These are phyloP conservation scores for Eleusine indica DNA, from an alignment of 176 grass and related monocot species.

Conservation along the genomic window DNA sequence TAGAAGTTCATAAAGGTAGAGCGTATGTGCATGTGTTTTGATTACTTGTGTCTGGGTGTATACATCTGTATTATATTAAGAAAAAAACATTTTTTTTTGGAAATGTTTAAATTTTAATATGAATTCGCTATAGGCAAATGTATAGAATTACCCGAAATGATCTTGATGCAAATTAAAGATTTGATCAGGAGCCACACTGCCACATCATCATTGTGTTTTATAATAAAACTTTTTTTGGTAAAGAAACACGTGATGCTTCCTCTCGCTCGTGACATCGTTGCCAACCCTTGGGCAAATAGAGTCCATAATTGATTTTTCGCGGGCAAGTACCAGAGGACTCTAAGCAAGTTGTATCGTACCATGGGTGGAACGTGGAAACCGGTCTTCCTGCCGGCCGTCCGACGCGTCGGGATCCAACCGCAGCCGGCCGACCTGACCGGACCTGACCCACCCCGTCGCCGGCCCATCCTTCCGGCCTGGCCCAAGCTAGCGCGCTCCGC, in stretches of 20 bases:
- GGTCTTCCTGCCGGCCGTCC: constrained; percentile 61
- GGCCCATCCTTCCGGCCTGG: constrained; percentile 56
- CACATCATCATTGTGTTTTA: not conserved
- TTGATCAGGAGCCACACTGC: not conserved
- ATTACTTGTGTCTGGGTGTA: too few relatives aligned
- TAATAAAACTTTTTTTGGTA: not conserved
- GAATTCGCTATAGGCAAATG: not conserved
- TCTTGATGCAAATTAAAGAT: not conserved
- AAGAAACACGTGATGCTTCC: not conserved
- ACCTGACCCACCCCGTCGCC: constrained; percentile 31
- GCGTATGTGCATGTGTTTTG: too few relatives aligned
- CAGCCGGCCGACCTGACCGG: constrained; percentile 37
- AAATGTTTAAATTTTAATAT: not conserved
- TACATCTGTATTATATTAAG: too few relatives aligned
- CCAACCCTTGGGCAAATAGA: not conserved
- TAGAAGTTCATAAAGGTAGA: too few relatives aligned
- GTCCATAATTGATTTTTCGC: constrained; percentile 7
- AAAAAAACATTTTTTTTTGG: not conserved
- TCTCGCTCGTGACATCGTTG: not conserved
- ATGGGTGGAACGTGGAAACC: constrained; percentile 46
- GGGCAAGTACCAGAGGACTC: not conserved
- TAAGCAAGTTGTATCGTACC: not conserved
- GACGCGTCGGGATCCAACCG: constrained; percentile 39
- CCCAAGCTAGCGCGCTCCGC: constrained; percentile 47
- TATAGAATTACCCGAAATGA: not conserved